Evolutionary conservation across 176 grass and related monocot species (phyloP), one percentile per base, ranked within the genome.

Genomic region (Rhynchospora pubera): DNA sequence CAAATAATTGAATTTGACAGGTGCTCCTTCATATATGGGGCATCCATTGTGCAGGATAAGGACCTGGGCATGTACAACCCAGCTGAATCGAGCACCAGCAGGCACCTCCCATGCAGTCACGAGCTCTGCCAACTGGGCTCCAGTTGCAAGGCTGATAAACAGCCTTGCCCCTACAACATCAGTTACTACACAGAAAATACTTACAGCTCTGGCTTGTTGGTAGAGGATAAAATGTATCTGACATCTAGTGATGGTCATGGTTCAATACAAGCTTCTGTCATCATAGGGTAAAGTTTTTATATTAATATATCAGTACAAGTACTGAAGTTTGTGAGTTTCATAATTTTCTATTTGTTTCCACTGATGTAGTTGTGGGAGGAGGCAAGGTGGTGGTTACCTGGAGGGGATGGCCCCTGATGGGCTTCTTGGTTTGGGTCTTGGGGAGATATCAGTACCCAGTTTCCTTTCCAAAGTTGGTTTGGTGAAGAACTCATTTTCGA

Each of bases 31-130:
- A 59, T 92, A 86, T 86, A 91, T 90, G 95, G 92, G 91, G 89
- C 89, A 98, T 95, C 89, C 91, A 99, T 99, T 95, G 84, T 99
- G 96, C 93, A 99, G 93, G 96, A 99, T 91, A 93, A 90, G 91
- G 93, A 99, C 85, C 89, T 99, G 3, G 86, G 87, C 19, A 91
- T 95, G 87, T 99, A 99, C 83, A 99, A 87, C 64, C 96, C 93
- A 28, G 69, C 91, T 69, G 86, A 95, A 82, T 99, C 96, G 30
- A 95, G 45, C 58, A 99, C 96, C 18, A 99, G 92, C 82, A 86
- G 87, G 21, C 93, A 99, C 87, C 82, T 95, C 18, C 91, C 93
- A 12, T 99, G 96, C 73, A 93, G 84, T 82, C 91, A 99, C 22
- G 87, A 99, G 71, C 87, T 99, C 52, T 99, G 96, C 60, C 19